Base-by-base conservation (phyloP, 805 yeast genomes). In the Yarrowia hollandica region DNA sequence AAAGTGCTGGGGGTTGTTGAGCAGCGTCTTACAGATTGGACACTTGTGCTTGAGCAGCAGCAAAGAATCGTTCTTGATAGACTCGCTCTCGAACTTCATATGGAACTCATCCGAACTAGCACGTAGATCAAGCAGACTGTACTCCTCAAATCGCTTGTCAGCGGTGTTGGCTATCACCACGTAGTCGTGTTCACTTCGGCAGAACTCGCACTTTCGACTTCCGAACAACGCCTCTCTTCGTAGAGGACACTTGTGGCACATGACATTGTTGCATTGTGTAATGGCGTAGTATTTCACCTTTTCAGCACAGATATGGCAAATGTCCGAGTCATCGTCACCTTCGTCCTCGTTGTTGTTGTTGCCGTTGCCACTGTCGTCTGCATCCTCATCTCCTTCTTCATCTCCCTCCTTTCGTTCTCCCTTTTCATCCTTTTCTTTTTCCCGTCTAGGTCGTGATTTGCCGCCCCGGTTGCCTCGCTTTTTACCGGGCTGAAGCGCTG, bases 291-390 rank as follows among this genome's bases (percentile, higher is more conserved):
- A 80, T n/a, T 65, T 64, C 23, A 90, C 77, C 26, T 75, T 74
- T 44, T 88, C 86, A 0, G 97, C 94, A 74, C 99, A 94, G 60
- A 94, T 88, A 19, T 90, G 73, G 77, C 97, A 91, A 21, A 35
- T 16, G 33, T 52, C 58, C 12, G 33, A 14, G 26, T 52, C 58
- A 30, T 30, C 39, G 21, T 48, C 55, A 1, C 21, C 38, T 3
- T 46, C 54, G 7, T 28, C 26, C 14, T 22, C 39, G 10, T 30
- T 28, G 10, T 33, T 19, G 22, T 11, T 2, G 15, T 48, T n/a
- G n/a, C n/a, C n/a, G n/a, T n/a, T n/a, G n/a, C n/a, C n/a, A n/a
- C n/a, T n/a, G n/a, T n/a, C n/a, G n/a, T n/a, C n/a, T n/a, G n/a
- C 30, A 1, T n/a, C 39, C 16, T 31, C 35, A 9, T 48, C 55